Evolutionary conservation across 2,329 filamentous ascomycete genomes (phyloP), one percentile per base, ranked within the genome.

Genomic region (Aspergillus proliferans): DNA sequence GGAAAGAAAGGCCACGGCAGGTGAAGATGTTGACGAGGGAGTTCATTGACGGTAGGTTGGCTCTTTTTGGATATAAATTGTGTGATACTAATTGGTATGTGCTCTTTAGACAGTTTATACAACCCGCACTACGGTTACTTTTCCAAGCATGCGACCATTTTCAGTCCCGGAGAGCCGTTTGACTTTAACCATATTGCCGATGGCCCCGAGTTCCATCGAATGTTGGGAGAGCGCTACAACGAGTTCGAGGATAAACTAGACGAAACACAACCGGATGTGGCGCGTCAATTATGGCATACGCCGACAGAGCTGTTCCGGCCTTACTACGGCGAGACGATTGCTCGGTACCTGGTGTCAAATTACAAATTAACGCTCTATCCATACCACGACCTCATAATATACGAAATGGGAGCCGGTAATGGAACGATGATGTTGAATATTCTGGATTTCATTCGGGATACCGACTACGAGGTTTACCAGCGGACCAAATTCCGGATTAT

Each of bases 361-460:
- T 98, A 98, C 79, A 90, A 93, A 67, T 82, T 96, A 66, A 88
- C 88, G 41, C 82, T 89, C 48, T 97, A 93, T 67, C 93, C 93
- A 2, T 96, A 97, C 75, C 85, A 96, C 71, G 93, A 98, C 71
- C 81, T 98, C 46, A 88, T 95, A 61, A 94, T 98, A 68, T 98
- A 96, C 79, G 93, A 98, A 69, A 95, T 98, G 87, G 93, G 93
- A 46, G 93, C 93, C 36, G 93, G 93, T 60, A 92, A 95, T 62
- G 93, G 93, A 54, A 98, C 94, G 0, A 81, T 98, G 65, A 98
- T 98, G 93, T 79, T 93, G 65, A 98, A 98, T 70, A 91, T 98
- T 50, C 80, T 98, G 53, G 92, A 98, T 76, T 95, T 94, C 70
- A 95, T 98, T 67, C 87, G 91, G 54, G 85, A 88, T 56, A 79